A percentile compares a stretch with the other conserved stretches of the same genome.
Evolutionary conservation across 1,284 basidiomycete species (phyloP).

Genomic region (Cystobasidiaceae sp.): DNA sequence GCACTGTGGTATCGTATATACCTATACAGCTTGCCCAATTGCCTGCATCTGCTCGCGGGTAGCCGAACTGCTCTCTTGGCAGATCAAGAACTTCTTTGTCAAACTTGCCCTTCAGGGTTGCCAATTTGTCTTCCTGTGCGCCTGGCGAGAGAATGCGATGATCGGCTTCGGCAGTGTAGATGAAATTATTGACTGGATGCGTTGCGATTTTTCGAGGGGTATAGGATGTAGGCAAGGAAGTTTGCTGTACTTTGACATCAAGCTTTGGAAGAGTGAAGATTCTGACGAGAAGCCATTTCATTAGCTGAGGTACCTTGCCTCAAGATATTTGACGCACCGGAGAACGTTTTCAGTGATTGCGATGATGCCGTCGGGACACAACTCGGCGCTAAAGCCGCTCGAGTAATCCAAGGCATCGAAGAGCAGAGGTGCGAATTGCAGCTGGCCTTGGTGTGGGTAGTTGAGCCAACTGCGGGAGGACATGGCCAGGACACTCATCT

Average conservation of each 20-base stretch:
- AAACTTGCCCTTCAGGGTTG: constrained; percentile 28
- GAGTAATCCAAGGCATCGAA: constrained; percentile 94
- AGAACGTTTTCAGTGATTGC: constrained; percentile 85
- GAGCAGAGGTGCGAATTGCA: constrained; percentile 95
- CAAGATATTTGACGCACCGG: too few species aligned
- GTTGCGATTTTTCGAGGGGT: constrained; percentile 90
- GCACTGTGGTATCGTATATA: constrained; percentile 67
- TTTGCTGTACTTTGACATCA: constrained; percentile 92
- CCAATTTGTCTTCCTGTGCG: constrained; percentile 60
- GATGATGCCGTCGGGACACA: constrained; percentile 94
- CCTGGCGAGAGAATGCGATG: constrained; percentile 77
- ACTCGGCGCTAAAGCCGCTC: constrained; percentile 90
- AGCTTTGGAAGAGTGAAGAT: constrained; percentile 96
- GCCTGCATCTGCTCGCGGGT: constrained; percentile 77
- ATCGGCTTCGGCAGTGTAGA: constrained; percentile 86
- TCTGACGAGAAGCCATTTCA: constrained; percentile 54
- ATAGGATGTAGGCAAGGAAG: constrained; percentile 79
- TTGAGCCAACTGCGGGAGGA: constrained; percentile 95
- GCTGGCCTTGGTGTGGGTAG: constrained; percentile 89
- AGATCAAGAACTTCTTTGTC: constrained; percentile 69
- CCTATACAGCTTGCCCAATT: constrained; percentile 92
- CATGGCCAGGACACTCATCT: constrained; percentile 85
- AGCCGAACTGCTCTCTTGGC: constrained; percentile 72
- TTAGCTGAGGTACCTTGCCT: too few species aligned
- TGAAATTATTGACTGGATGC: constrained; percentile 69